Base-by-base conservation (phyloP, 2,329 filamentous ascomycete genomes). In the Epichloe coenophiala region DNA sequence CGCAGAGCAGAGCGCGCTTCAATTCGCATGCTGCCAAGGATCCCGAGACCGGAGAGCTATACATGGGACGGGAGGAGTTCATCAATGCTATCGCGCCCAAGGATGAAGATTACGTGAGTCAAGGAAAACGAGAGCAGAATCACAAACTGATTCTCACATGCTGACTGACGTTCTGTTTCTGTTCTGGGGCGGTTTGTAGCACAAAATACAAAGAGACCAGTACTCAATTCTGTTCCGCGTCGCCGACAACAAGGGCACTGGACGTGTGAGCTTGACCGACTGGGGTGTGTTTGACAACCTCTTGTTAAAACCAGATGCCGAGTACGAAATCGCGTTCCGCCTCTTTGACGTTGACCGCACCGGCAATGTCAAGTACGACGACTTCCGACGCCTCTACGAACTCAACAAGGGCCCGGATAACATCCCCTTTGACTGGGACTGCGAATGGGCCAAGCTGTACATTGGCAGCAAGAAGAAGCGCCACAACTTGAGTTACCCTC, bases 291-390 rank as follows among this genome's bases (percentile, higher is more conserved):
- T 97, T 69, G 88, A 96, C 71, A 94, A 95, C 72, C 79, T 98
- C 56, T 82, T 98, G 53, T 77, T 78, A 59, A 97, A 96, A 71
- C 86, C 93, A 54, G 93, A 97, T 64, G 93, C 93, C 66, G 93
- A 98, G 72, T 98, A 98, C 71, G 90, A 97, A 69, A 95, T 98
- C 60, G 91, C 93, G 15, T 98, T 97, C 72, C 87, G 93, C 60
- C 78, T 98, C 50, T 98, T 98, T 69, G 91, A 97, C 64, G 77
- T 88, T 60, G 83, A 91, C 48, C 80, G 86, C 54, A 86, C 81
- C 19, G 93, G 93, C 54, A 78, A 78, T 46, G 88, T 98, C 62
- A 91, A 90, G 66, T 95, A 91, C 63, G 86, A 95, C 39, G 81
- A 89, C 60, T 90, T 98, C 70, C 82, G 88, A 63, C 77, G 81